Conservation (phyloP, 2,329 filamentous ascomycete genomes). For the Cercospora berteroae region DNA sequence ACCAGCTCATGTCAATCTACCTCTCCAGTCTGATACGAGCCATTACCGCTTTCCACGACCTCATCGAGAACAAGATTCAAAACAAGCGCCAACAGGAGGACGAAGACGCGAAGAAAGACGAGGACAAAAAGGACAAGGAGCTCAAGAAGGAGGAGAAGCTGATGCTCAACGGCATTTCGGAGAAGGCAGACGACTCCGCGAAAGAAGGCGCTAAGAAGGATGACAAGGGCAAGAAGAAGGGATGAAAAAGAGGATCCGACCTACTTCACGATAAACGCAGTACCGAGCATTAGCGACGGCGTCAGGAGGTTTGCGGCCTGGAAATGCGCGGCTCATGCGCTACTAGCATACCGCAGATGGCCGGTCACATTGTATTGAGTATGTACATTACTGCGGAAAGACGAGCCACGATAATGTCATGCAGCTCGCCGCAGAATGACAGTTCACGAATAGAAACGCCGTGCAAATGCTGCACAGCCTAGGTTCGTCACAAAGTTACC, state of each 20-base stretch:
- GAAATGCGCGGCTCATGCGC: constrained; percentile 17
- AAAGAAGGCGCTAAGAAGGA: constrained; percentile 55
- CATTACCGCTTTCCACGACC: constrained; percentile 97
- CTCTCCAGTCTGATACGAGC: constrained; percentile 93
- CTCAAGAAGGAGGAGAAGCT: constrained; percentile 63
- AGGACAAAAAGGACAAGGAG: constrained; percentile 52
- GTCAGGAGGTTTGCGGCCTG: constrained; percentile 23
- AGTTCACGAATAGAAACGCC: constrained; percentile 6
- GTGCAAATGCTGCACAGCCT: neutral
- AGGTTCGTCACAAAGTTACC: neutral
- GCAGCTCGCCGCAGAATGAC: neutral
- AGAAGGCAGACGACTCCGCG: constrained; percentile 49
- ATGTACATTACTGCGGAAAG: constrained; percentile 25
- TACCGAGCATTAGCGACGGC: constrained; percentile 21
- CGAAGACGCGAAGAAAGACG: constrained; percentile 77
- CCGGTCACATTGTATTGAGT: constrained; percentile 14
- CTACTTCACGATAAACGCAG: constrained; percentile 5
- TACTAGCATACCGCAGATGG: constrained; percentile 18
- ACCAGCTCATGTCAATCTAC: constrained; percentile 98
- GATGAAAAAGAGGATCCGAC: constrained; percentile 36
- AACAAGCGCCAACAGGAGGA: constrained; percentile 97
- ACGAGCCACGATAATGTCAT: neutral
- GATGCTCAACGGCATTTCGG: constrained; percentile 56
- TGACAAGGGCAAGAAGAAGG: constrained; percentile 55
- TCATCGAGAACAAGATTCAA: constrained; percentile 99